Base-by-base conservation (phyloP, 768 basidiomycete species). In the Termitomyces titanicus region DNA sequence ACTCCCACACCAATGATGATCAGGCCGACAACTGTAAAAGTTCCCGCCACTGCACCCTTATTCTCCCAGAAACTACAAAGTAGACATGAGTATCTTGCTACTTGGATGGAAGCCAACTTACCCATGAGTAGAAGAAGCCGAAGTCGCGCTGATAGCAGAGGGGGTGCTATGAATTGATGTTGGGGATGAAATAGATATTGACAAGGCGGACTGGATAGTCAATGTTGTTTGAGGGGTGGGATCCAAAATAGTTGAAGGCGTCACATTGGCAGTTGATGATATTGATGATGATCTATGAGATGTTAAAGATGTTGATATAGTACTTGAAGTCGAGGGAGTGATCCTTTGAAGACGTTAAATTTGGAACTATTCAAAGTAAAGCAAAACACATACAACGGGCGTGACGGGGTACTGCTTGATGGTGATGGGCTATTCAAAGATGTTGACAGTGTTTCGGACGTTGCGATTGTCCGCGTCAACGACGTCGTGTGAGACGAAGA, bases 41-140 rank as follows among this genome's bases (percentile, higher is more conserved):
- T 70, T 20, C 68, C 72, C 5, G 70, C 70, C 15, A 76, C 69
- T 11, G 70, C 70, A n/a, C 61, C 67, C 60, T 72, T 74, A 53
- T 73, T 73, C 17, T 63, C 57, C 68, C 66, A 72, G 53, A 76
- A 73, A n/a, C 73, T 75, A 37, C 6, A 17, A 25, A 48, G 25
- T 35, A 37, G 34, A n/a, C 5, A 48, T 48, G 7, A 48, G 24
- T n/a, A 48, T 48, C 22, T 25, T 11, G 15, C 22, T 35, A 20
- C 11, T 51, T 24, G 39, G 4, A 38, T 22, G 29, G 7, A 22
- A 37, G 18, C 37, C 35, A 18, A 49, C 56, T 42, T 42, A 63
- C 61, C 60, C 64, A 13, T 61, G 58, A 47, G 48, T 51, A n/a
- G 57, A 25, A 37, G 60, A 53, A 22, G 53, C 42, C 45, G 53